These are phyloP conservation scores for Thelephora aurantiotincta DNA, from an alignment of 768 basidiomycete species.

Conservation along the genomic window DNA sequence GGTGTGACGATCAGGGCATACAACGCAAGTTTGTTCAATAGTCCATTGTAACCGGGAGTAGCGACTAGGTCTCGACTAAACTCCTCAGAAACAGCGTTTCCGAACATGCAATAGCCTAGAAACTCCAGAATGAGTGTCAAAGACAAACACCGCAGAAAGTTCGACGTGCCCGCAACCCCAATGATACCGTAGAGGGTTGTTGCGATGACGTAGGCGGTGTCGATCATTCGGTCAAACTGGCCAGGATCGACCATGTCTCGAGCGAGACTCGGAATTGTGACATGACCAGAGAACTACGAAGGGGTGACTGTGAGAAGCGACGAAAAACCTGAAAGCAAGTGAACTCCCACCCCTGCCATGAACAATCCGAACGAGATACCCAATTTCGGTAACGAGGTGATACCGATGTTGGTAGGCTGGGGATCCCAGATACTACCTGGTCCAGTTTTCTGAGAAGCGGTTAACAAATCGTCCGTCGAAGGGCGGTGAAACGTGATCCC, in stretches of 20 bases:
- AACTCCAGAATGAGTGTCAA: conserved; percentile 39
- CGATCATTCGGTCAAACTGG: conserved; percentile 70
- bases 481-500: conserved; percentile 10
- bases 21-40: conserved; percentile 58
- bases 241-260: conserved; percentile 80
- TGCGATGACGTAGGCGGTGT: conserved; percentile 63
- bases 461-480: not conserved
- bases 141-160: conserved; percentile 7
- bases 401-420: conserved; percentile 47
- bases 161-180: conserved; percentile 1
- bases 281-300: conserved; percentile 75
- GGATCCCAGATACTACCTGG: conserved; percentile 78
- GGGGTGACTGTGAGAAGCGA: not conserved
- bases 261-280: conserved; percentile 81
- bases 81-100: conserved; percentile 50
- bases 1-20: conserved; percentile 81
- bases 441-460: not conserved
- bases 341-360: conserved; percentile 67
- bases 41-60: conserved; percentile 56
- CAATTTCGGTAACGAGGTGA: conserved; percentile 40
- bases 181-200: conserved; percentile 11
- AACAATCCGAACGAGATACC: conserved; percentile 80
- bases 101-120: conserved; percentile 92
- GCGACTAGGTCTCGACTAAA: conserved; percentile 72
- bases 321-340: not conserved